Evolutionary conservation across 352 stramenopile genomes (phyloP).

Genomic region (Albugo candida): DNA sequence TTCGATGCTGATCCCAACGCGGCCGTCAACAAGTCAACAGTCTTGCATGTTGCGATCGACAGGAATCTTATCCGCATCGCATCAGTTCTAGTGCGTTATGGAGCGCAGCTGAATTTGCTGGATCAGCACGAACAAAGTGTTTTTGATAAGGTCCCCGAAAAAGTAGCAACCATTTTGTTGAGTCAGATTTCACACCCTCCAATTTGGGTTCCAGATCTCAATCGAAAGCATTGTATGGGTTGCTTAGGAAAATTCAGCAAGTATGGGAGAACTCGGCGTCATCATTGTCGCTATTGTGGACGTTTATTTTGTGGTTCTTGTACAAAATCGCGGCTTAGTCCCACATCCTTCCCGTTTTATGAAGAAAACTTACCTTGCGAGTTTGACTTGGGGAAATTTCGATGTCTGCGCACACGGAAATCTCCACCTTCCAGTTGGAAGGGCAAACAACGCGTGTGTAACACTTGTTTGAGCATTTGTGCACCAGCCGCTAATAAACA

Average conservation of each 20-base stretch:
- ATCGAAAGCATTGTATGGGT: constrained; percentile 29
- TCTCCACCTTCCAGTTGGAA: no score
- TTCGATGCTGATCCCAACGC: constrained; percentile 31
- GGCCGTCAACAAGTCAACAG: constrained; percentile 35
- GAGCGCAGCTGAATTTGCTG: constrained; percentile 29
- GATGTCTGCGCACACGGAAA: no score
- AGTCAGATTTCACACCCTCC: constrained; percentile 21
- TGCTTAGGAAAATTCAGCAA: constrained; percentile 29
- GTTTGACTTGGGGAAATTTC: not conserved
- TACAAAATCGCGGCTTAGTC: constrained; percentile 2
- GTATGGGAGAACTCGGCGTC: constrained; percentile 16
- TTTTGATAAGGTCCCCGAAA: constrained; percentile 36
- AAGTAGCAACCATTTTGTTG: constrained; percentile 25
- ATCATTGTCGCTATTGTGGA: constrained; percentile 43
- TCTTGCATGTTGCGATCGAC: constrained; percentile 38
- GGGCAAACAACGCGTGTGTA: constrained; percentile 44
- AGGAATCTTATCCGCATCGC: constrained; percentile 31
- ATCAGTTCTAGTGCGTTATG: constrained; percentile 25
- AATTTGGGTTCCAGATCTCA: constrained; percentile 31
- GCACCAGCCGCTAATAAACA: not conserved
- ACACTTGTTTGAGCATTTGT: constrained; percentile 31
- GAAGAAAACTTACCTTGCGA: constrained; percentile 9
- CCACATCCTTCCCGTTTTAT: constrained; percentile 15
- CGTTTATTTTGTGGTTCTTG: constrained; percentile 27
- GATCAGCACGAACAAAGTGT: constrained; percentile 36